These are phyloP conservation scores for Trichoderma asperellum DNA, from an alignment of 2,329 filamentous ascomycete species.

Conservation along the genomic window DNA sequence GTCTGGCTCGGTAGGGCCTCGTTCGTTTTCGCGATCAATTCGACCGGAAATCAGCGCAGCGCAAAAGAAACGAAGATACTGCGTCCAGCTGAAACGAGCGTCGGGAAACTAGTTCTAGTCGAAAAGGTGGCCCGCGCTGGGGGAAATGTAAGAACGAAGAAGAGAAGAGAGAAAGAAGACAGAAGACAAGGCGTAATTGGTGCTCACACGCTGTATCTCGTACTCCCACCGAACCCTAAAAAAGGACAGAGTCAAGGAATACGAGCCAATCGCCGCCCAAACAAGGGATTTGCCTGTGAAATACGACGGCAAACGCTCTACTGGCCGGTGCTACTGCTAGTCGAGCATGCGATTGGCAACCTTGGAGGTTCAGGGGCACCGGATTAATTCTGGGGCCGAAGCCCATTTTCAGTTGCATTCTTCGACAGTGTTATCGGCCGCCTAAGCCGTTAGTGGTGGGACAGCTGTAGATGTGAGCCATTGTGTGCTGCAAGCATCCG, in stretches of 20 bases:
- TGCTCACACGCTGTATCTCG: slow-evolving; percentile 14
- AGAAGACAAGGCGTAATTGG: background rate
- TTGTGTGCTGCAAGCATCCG: background rate
- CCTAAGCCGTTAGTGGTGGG: background rate
- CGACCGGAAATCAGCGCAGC: slow-evolving; percentile 20
- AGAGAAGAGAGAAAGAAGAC: background rate
- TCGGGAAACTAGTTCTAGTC: background rate
- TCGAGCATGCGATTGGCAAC: background rate
- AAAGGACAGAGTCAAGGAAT: slow-evolving; percentile 15
- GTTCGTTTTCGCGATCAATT: slow-evolving; percentile 23
- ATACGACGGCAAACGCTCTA: background rate
- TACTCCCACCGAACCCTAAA: slow-evolving; percentile 6
- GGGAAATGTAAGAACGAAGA: background rate
- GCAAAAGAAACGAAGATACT: slow-evolving; percentile 14
- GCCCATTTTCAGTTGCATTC: background rate
- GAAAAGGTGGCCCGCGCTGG: background rate
- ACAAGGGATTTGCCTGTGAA: slow-evolving; percentile 25
- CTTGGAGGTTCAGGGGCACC: background rate
- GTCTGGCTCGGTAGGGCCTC: background rate
- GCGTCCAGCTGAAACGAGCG: slow-evolving; percentile 23
- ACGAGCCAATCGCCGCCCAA: slow-evolving; percentile 19
- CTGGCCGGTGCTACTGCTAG: background rate
- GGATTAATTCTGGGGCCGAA: background rate
- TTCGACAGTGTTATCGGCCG: background rate
- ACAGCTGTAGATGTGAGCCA: background rate